Base-by-base conservation (phyloP, 768 basidiomycete genomes). In the Naganishia vaughanmartiniae region DNA sequence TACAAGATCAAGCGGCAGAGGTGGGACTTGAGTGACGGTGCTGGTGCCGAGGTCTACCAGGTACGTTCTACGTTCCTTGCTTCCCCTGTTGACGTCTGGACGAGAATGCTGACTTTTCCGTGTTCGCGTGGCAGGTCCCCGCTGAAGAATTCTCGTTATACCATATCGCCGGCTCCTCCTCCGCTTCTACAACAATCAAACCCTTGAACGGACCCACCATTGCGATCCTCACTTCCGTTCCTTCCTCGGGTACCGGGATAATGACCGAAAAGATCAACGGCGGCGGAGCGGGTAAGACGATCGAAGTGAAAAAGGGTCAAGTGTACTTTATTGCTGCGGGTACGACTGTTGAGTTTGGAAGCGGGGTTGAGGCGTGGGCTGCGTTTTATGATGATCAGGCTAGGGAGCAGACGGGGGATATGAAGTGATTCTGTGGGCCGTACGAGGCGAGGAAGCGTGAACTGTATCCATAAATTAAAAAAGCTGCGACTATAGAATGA, bases 101-200 rank as follows among this genome's bases (percentile, higher is more conserved):
- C 54, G 54, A 70, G 39, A 15, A 42, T 42, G 15, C 15, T 42
- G 9, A 15, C 48, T 51, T 72, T 21, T 73, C 70, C 9, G 17
- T 9, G 7, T 42, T 70, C 24, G 21, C 45, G 4, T 21, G 15
- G 39, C 48, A 71, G 34, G 72, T 73, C n/a, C 78, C 78, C 28
- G 75, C 77, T 53, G 78, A 79, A 39, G 78, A 79, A 65, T 79
- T 79, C 46, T 73, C 73, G 0, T 74, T 79, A 21, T 67, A 77
- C 45, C 73, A 72, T 54, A 73, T 77, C 54, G 51, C 54, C 4
- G 71, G 71, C 34, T 5, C 10, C 1, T 73, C 74, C 15, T 17
- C 28, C 30, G 21, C 36, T 6, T 57, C 68, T 11, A 67, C 56
- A 31, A 57, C 28, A 24, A 70, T 79, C 26, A 66, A 73, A 28